Conservation (phyloP, 2,329 filamentous ascomycete species). For the Fusarium virguliforme region DNA sequence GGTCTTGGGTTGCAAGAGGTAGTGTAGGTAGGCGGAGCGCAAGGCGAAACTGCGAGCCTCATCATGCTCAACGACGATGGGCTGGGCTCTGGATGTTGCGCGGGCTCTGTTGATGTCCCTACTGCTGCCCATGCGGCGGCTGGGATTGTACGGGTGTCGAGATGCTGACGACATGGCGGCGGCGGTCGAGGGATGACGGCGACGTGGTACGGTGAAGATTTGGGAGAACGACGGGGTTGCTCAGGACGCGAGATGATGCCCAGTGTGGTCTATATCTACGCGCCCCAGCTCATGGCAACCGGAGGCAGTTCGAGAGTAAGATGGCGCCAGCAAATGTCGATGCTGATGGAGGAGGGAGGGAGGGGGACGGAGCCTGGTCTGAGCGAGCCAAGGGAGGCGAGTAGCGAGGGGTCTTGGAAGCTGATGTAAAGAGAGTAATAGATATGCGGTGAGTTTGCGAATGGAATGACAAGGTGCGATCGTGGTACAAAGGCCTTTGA, state of each 20-base stretch:
- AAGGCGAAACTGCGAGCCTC: slow-evolving; percentile 95
- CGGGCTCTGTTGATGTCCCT: slow-evolving; percentile 61
- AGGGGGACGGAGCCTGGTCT: slow-evolving; percentile 23
- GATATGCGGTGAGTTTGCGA: slow-evolving; percentile 32
- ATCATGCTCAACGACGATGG: slow-evolving; percentile 73
- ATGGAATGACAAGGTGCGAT: slow-evolving; percentile 39
- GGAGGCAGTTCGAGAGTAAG: slow-evolving; percentile 30
- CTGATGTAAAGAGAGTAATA: slow-evolving; percentile 29
- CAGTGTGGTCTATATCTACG: slow-evolving; percentile 45
- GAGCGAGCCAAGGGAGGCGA: slow-evolving; percentile 43
- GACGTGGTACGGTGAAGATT: slow-evolving; percentile 9
- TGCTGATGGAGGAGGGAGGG: slow-evolving; percentile 31
- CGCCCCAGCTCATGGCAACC: slow-evolving; percentile 54
- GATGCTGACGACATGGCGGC: slow-evolving; percentile 67
- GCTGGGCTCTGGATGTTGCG: slow-evolving; percentile 64
- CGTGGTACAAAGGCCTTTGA: slow-evolving; percentile 32
- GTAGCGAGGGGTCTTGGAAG: slow-evolving; percentile 30
- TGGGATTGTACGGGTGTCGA: slow-evolving; percentile 63
- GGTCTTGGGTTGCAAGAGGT: slow-evolving; percentile 91
- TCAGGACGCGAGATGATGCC: slow-evolving; percentile 54
- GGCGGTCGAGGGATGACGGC: slow-evolving; percentile 26
- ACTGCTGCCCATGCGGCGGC: slow-evolving; percentile 64
- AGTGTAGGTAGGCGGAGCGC: slow-evolving; percentile 90
- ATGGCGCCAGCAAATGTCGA: slow-evolving; percentile 34
- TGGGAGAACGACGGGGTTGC: slow-evolving; percentile 37